A percentile compares a stretch with the other conserved stretches of the same genome.
Conservation (phyloP, 108 stramenopile species). For the Nitzschia inconspicua region DNA sequence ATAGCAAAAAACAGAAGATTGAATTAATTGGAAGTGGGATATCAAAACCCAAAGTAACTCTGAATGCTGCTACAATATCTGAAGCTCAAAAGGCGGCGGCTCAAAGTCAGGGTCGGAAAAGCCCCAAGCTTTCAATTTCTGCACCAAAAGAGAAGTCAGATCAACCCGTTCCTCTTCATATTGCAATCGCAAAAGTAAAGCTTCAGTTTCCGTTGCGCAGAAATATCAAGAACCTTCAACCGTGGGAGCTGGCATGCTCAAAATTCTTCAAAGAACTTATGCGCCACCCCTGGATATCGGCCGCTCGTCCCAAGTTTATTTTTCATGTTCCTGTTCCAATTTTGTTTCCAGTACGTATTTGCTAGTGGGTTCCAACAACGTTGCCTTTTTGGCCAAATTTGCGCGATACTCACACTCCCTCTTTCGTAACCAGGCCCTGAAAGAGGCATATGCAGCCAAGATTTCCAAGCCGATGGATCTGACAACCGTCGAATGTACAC, state of each 20-base stretch:
- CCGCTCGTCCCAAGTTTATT: conserved; percentile 62
- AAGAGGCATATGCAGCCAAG: conserved; percentile 61
- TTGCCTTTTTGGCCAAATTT: not conserved
- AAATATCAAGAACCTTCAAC: conserved; percentile 55
- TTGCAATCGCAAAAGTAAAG: conserved; percentile 81
- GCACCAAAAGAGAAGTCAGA: conserved; percentile 38
- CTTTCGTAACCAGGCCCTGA: conserved; percentile 30
- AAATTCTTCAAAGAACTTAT: conserved; percentile 63
- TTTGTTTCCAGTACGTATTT: conserved; percentile 55
- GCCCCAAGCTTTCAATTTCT: conserved; percentile 1
- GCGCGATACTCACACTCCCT: not conserved
- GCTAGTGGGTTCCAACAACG: not conserved
- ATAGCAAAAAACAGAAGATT: conserved; percentile 38
- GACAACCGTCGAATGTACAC: conserved; percentile 80
- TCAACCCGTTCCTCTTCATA: conserved; percentile 78
- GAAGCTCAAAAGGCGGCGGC: conserved; percentile 15
- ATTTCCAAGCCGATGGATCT: conserved; percentile 86
- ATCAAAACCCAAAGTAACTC: conserved; percentile 36
- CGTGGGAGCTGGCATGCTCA: conserved; percentile 74
- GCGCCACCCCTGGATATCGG: conserved; percentile 78
- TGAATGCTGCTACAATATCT: conserved; percentile 16
- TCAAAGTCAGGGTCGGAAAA: conserved; percentile 5
- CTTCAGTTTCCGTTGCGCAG: conserved; percentile 74
- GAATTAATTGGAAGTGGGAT: conserved; percentile 10
- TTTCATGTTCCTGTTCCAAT: conserved; percentile 83